These are phyloP conservation scores for Chenopodium suecicum DNA, from an alignment of 148 eudicot species.

Conservation along the genomic window DNA sequence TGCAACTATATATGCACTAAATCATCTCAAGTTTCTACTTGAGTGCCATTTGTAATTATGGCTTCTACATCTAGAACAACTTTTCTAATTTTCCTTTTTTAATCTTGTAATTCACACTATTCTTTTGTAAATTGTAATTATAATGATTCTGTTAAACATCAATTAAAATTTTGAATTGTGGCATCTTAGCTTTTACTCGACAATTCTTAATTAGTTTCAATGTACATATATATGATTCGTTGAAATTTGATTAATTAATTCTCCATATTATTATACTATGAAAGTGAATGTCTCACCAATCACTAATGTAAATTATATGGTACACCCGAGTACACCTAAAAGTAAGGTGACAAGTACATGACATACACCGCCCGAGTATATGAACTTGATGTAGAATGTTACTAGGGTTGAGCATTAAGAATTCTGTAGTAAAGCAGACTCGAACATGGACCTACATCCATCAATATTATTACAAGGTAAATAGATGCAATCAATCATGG, in stretches of 20 bases:
- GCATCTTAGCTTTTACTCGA: not conserved
- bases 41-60: slow-evolving; percentile 20
- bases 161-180: not conserved
- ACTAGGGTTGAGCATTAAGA: not conserved
- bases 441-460: not conserved
- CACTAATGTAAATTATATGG: too few relatives aligned
- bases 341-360: too few relatives aligned
- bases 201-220: not conserved
- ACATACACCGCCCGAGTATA: too few relatives aligned
- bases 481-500: slow-evolving; percentile 22
- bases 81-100: not conserved
- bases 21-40: slow-evolving; percentile 6
- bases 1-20: slow-evolving; percentile 18
- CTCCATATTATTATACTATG: too few relatives aligned
- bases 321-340: too few relatives aligned
- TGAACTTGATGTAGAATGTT: too few relatives aligned
- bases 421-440: slow-evolving; percentile 15
- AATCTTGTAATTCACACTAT: slow-evolving; percentile 5
- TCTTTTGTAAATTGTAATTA: not conserved
- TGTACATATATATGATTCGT: not conserved
- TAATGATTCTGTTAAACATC: not conserved
- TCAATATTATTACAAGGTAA: slow-evolving; percentile 9
- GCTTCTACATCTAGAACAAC: not conserved
- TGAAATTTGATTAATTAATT: not conserved
- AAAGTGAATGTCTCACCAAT: too few relatives aligned